Evolutionary conservation across 352 stramenopile species (phyloP).

Genomic region (Pythium chondricola): DNA sequence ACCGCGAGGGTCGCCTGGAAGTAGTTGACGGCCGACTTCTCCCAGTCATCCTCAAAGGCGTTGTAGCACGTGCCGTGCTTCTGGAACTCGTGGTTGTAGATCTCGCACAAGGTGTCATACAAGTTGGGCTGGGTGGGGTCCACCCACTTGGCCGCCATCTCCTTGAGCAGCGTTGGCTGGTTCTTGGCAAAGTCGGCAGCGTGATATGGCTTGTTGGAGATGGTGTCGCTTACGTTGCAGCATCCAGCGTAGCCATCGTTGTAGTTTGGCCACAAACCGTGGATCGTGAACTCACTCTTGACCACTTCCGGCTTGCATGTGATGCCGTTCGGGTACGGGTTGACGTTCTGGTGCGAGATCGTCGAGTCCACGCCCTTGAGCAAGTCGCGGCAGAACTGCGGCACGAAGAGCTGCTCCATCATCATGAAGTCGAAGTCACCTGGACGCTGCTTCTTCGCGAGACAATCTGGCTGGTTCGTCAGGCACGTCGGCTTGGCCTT

Average conservation of each 20-base stretch:
- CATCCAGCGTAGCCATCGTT: constrained; percentile 63
- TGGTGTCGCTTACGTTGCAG: constrained; percentile 56
- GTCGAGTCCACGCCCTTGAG: constrained; percentile 63
- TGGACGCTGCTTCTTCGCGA: constrained; percentile 53
- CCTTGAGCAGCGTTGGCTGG: constrained; percentile 33
- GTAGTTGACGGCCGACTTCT: constrained; percentile 41
- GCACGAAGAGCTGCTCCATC: constrained; percentile 72
- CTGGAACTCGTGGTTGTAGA: constrained; percentile 77
- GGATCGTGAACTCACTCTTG: constrained; percentile 59
- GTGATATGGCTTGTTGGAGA: constrained; percentile 50
- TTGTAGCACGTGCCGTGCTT: constrained; percentile 69
- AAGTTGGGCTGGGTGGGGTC: constrained; percentile 40
- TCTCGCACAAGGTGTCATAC: constrained; percentile 54
- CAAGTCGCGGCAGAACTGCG: constrained; percentile 77
- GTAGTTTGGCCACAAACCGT: constrained; percentile 76
- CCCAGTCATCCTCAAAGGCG: constrained; percentile 33
- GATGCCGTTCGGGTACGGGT: constrained; percentile 51
- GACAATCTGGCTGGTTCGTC: constrained; percentile 38
- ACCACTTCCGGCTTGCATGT: constrained; percentile 33
- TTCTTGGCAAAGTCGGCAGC: constrained; percentile 27
- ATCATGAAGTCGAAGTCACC: constrained; percentile 75
- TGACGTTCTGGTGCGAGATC: constrained; percentile 78
- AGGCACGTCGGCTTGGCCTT: constrained; percentile 50
- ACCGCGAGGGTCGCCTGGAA: constrained; percentile 47
- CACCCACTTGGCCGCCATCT: constrained; percentile 56